phyloP scores from a whole-genome alignment of 2,329 filamentous ascomycete genomes.

The Teratosphaeria viscida region DNA sequence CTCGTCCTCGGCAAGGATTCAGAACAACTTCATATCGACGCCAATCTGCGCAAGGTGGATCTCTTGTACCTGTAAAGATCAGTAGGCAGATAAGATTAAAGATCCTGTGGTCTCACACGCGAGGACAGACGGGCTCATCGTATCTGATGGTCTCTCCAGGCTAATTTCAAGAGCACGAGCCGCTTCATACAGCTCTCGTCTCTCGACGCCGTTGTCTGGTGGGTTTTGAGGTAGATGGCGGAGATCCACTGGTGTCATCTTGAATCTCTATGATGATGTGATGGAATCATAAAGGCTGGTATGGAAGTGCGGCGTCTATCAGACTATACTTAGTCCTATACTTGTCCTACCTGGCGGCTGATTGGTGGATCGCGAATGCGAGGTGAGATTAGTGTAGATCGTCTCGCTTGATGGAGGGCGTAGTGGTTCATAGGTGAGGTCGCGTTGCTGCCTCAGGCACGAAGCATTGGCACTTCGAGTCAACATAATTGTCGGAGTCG shows the following conservation, averaged over 20 bases:
- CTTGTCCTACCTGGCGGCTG: too few species aligned
- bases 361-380: too few species aligned
- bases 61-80: not conserved
- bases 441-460: not conserved
- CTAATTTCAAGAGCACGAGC: not conserved
- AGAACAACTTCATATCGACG: constrained; percentile 5
- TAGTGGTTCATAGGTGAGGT: not conserved
- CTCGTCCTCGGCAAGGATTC: not conserved
- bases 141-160: not conserved
- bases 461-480: not conserved
- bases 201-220: not conserved
- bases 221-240: not conserved
- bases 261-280: not conserved
- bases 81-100: not conserved
- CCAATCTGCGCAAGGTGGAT: constrained; percentile 5
- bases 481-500: not conserved
- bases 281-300: too few species aligned
- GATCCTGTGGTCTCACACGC: not conserved
- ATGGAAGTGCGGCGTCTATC: too few species aligned
- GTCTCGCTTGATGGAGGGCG: not conserved
- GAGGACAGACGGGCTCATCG: not conserved
- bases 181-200: not conserved
- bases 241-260: not conserved
- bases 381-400: too few species aligned
- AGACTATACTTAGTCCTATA: too few species aligned